Base-by-base conservation (phyloP, 2,329 filamentous ascomycete genomes). In the Pseudogymnoascus sp. region DNA sequence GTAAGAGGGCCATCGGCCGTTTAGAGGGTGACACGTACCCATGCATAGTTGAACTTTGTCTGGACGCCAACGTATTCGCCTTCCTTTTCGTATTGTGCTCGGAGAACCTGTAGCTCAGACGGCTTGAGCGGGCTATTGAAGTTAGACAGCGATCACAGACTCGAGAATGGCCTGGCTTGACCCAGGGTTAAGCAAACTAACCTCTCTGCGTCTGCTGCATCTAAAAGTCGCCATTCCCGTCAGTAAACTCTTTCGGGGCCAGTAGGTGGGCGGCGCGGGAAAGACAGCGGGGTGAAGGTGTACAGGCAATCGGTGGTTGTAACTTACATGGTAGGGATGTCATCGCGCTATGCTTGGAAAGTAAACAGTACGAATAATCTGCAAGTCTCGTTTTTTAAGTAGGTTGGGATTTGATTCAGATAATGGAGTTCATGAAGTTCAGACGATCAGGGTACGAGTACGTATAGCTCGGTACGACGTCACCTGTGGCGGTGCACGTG, bases 41-140 rank as follows among this genome's bases (percentile, higher is more conserved):
- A 99, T 72, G 94, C 93, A 75, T 93, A 97, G 85, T 99, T 99
- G 84, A 99, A 99, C 74, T 97, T 97, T 64, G 94, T 99, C 76
- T 99, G 94, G 39, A 99, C 84, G 63, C 93, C 92, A 64, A 96
- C 93, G 79, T 96, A 95, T 70, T 96, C 90, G 67, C 93, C 94
- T 77, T 99, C 94, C 73, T 96, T 96, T 73, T 97, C 93, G 74
- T 94, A 99, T 75, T 99, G 94, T 63, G 90, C 81, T 66, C 93
- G 90, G 60, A 99, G 82, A 65, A 97, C 94, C 74, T 92, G 87
- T 63, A 99, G 87, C 76, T 99, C 94, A 58, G 90, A 89, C 61
- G 90, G 85, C 77, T 94, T 95, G 65, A 99, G 83, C 67, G 94
- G 90, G 72, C 91, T 94, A 68, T n/a, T 30, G 5, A 50, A 43